These are phyloP conservation scores for Harrya chromipes DNA, from an alignment of 768 basidiomycete species.

Conservation along the genomic window DNA sequence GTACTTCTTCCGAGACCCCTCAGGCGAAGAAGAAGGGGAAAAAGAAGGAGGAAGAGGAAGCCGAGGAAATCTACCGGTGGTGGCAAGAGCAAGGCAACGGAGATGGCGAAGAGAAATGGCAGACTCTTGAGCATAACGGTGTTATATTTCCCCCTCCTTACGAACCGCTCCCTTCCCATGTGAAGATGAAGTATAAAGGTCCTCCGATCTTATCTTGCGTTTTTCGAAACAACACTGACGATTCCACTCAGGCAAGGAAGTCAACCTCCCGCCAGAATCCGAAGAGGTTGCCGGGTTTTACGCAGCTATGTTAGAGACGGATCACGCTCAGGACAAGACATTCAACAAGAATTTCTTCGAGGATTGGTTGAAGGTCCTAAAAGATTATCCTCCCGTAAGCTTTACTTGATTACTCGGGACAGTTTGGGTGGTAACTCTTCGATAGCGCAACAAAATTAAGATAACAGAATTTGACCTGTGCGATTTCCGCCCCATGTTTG, in stretches of 20 bases:
- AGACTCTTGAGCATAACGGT: conserved; percentile 90
- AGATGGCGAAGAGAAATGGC: conserved; percentile 86
- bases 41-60: conserved; percentile 55
- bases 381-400: conserved; percentile 81
- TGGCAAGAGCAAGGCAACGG: conserved; percentile 78
- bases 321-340: conserved; percentile 81
- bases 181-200: conserved; percentile 98
- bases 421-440: conserved; percentile 7
- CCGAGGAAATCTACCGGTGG: conserved; percentile 77
- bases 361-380: conserved; percentile 78
- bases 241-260: conserved; percentile 56
- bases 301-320: conserved; percentile 86
- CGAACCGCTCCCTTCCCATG: conserved; percentile 70
- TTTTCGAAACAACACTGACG: conserved; percentile 15
- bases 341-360: conserved; percentile 97
- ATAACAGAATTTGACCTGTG: conserved; percentile 77
- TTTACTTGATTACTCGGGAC: conserved; percentile 3
- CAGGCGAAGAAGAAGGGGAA: conserved; percentile 54
- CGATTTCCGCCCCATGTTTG: conserved; percentile 94
- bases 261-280: conserved; percentile 77
- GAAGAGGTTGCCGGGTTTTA: conserved; percentile 99
- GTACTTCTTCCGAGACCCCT: conserved; percentile 36
- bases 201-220: conserved; percentile 13
- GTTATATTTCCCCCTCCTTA: conserved; percentile 97
- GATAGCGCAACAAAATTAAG: conserved; percentile 66